Evolutionary conservation across 306 rosid genomes (phyloP).

Genomic region (Gillenia trifoliata): DNA sequence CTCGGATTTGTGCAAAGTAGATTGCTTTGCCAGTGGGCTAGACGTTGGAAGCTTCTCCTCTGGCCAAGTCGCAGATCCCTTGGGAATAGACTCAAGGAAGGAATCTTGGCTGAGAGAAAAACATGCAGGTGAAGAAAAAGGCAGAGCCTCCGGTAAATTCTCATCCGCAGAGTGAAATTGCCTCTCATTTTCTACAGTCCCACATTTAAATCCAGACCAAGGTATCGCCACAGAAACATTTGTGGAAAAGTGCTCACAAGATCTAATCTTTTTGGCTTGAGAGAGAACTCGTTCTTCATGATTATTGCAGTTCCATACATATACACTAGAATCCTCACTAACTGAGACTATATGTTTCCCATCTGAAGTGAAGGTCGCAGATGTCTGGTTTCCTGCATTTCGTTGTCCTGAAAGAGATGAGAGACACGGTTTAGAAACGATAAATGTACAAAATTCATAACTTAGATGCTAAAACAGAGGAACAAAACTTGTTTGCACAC

Average conservation of each 20-base stretch:
- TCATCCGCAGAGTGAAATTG: conserved; percentile 33
- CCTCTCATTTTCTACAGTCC: conserved; percentile 26
- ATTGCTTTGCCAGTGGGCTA: conserved; percentile 38
- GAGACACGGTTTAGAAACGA: conserved; percentile 24
- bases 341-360: conserved; percentile 91
- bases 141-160: conserved; percentile 29
- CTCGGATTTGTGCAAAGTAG: conserved; percentile 54
- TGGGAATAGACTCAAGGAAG: conserved; percentile 62
- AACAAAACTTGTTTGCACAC: neutral
- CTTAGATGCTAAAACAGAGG: neutral
- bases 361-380: conserved; percentile 79
- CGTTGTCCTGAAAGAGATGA: conserved; percentile 47
- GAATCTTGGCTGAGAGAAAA: conserved; percentile 67
- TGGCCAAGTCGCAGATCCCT: conserved; percentile 98
- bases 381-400: conserved; percentile 47
- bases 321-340: conserved; percentile 81
- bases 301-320: conserved; percentile 59
- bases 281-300: conserved; percentile 45
- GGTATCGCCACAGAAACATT: conserved; percentile 72
- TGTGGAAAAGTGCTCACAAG: conserved; percentile 67
- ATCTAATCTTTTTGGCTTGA: conserved; percentile 47
- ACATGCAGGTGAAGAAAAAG: conserved; percentile 42
- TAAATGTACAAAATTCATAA: neutral
- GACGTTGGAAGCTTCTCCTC: conserved; percentile 90
- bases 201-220: conserved; percentile 67